phyloP scores from a whole-genome alignment of 106 monocot species.

The Chionographis japonica region DNA sequence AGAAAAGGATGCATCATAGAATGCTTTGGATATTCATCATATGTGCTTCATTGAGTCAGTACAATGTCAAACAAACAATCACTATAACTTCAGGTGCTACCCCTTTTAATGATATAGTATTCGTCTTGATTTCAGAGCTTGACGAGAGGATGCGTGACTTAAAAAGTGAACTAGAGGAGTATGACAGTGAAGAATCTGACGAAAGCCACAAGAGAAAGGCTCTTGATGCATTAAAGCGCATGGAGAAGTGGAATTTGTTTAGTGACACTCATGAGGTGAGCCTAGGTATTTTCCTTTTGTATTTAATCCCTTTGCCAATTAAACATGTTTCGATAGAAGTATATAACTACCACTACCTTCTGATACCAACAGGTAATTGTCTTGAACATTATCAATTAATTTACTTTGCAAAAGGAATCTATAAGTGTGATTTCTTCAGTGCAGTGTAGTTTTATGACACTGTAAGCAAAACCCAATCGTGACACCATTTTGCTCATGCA shows the following conservation, averaged over 20 bases:
- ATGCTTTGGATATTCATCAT: no score
- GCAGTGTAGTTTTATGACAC: no score
- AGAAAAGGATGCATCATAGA: no score
- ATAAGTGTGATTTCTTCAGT: no score
- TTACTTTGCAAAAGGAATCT: no score
- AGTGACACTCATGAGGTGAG: constrained; percentile 66
- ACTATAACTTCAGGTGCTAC: no score
- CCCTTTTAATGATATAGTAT: neutral
- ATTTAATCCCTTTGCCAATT: neutral
- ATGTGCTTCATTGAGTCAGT: no score
- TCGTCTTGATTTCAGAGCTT: constrained; percentile 50
- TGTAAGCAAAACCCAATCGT: neutral
- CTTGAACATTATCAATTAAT: no score
- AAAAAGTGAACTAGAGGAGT: constrained; percentile 83
- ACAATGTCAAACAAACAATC: no score
- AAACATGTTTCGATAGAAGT: no score
- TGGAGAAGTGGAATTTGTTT: constrained; percentile 98
- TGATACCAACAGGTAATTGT: no score
- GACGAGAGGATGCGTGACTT: constrained; percentile 95
- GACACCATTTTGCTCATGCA: constrained; percentile 13
- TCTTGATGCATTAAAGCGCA: constrained; percentile 74
- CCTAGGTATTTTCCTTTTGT: neutral
- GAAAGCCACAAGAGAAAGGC: constrained; percentile 82
- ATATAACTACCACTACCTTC: no score
- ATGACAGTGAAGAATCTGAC: constrained; percentile 54